A percentile compares a stretch with the other conserved stretches of the same genome.
These are phyloP conservation scores for Lumnitzera racemosa DNA, from an alignment of 345 rosid genomes.

Conservation along the genomic window DNA sequence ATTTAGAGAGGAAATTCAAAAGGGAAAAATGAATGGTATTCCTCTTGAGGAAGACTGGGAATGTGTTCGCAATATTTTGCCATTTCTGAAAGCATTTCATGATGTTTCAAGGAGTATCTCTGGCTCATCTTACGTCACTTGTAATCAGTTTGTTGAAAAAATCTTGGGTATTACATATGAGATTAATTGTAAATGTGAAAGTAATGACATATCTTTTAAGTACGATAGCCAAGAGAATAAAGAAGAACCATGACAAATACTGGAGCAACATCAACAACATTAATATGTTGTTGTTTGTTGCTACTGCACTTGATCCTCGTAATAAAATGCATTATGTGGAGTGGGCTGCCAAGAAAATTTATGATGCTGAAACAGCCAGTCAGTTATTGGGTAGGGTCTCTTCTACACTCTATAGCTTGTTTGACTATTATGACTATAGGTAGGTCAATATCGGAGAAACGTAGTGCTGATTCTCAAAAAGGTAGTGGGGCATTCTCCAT, in stretches of 20 bases:
- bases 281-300: conserved; percentile 7
- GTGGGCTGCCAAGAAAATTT: background rate
- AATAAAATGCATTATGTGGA: conserved; percentile 4
- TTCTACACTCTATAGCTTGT: background rate
- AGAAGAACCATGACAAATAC: conserved; percentile 10
- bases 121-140: conserved; percentile 4
- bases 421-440: background rate
- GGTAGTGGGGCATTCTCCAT: background rate
- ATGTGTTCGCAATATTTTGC: conserved; percentile 1
- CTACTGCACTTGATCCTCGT: conserved; percentile 6
- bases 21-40: background rate
- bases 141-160: background rate
- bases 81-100: conserved; percentile 4
- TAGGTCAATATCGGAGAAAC: background rate
- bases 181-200: conserved; percentile 1
- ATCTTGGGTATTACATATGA: background rate
- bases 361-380: background rate
- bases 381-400: background rate
- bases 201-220: background rate
- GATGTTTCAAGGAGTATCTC: background rate
- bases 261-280: conserved; percentile 1
- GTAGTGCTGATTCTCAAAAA: background rate
- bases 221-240: conserved; percentile 4
- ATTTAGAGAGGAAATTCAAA: background rate
- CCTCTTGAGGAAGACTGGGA: conserved; percentile 8